phyloP scores from a whole-genome alignment of 495 filamentous ascomycete species.

The Neurospora sp. region DNA sequence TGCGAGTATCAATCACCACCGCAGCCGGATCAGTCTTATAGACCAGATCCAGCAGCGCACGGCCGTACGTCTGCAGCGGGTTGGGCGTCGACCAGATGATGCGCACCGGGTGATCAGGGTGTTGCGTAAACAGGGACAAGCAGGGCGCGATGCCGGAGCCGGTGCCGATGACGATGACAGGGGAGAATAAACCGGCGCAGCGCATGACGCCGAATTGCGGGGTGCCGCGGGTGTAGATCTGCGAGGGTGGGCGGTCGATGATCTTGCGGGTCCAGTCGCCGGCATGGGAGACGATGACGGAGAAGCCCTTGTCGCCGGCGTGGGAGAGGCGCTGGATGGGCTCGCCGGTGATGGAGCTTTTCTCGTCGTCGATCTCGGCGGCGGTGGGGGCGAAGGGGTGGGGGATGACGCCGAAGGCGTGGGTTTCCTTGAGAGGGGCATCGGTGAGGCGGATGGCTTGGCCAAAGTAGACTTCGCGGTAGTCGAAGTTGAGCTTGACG shows the following conservation, averaged over 20 bases:
- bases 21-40: slow-evolving; percentile 35
- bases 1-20: slow-evolving; percentile 40
- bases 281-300: slow-evolving; percentile 63
- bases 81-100: slow-evolving; percentile 42
- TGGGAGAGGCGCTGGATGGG: slow-evolving; percentile 46
- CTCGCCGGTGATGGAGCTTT: slow-evolving; percentile 16
- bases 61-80: slow-evolving; percentile 36
- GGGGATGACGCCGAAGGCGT: slow-evolving; percentile 72
- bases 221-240: slow-evolving; percentile 46
- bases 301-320: slow-evolving; percentile 49
- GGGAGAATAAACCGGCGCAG: slow-evolving; percentile 57
- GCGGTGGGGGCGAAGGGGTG: slow-evolving; percentile 17
- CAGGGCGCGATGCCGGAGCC: slow-evolving; percentile 75
- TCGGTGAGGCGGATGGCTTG: slow-evolving; percentile 44
- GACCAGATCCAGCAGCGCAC: slow-evolving; percentile 32
- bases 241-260: slow-evolving; percentile 50
- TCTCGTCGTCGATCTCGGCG: neutral
- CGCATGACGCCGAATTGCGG: slow-evolving; percentile 62
- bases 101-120: slow-evolving; percentile 28
- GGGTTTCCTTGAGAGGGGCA: slow-evolving; percentile 62
- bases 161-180: slow-evolving; percentile 67
- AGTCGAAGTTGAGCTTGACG: slow-evolving; percentile 59
- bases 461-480: slow-evolving; percentile 46
- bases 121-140: slow-evolving; percentile 38
- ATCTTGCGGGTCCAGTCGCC: slow-evolving; percentile 72